Conservation (phyloP, 352 stramenopile species). For the Labyrinthula sp. region DNA sequence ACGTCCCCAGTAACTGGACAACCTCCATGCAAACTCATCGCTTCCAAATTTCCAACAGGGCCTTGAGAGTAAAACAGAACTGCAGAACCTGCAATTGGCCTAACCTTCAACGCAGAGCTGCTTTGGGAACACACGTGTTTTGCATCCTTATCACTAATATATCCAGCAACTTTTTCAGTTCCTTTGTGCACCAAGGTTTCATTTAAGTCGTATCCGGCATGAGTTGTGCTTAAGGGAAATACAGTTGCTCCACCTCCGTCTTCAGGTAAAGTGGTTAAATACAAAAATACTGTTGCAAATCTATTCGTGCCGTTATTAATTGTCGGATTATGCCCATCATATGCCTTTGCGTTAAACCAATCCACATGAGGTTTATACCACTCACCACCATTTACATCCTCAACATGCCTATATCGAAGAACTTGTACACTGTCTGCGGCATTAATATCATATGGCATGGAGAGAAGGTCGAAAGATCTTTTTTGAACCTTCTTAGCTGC, state of each 20-base stretch:
- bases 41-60: constrained; percentile 67
- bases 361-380: constrained; percentile 27
- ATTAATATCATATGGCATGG: constrained; percentile 13
- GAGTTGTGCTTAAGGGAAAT: constrained; percentile 53
- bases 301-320: constrained; percentile 52
- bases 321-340: constrained; percentile 8
- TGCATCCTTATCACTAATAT: constrained; percentile 26
- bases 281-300: constrained; percentile 84
- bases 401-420: too few relatives aligned
- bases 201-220: constrained; percentile 39
- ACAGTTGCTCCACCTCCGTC: constrained; percentile 89
- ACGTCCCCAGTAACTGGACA: constrained; percentile 75
- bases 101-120: constrained; percentile 36
- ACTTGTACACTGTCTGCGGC: constrained; percentile 22
- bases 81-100: constrained; percentile 53
- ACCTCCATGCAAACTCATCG: constrained; percentile 56
- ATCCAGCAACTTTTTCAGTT: constrained; percentile 19
- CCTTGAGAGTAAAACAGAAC: constrained; percentile 91
- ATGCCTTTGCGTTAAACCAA: constrained; percentile 11
- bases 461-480: constrained; percentile 12
- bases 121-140: constrained; percentile 2
- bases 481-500: constrained; percentile 5
- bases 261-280: constrained; percentile 79
- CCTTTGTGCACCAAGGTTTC: constrained; percentile 41
- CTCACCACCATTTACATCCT: constrained; percentile 6